Base-by-base conservation (phyloP, 768 basidiomycete species). In the Russula emetica region DNA sequence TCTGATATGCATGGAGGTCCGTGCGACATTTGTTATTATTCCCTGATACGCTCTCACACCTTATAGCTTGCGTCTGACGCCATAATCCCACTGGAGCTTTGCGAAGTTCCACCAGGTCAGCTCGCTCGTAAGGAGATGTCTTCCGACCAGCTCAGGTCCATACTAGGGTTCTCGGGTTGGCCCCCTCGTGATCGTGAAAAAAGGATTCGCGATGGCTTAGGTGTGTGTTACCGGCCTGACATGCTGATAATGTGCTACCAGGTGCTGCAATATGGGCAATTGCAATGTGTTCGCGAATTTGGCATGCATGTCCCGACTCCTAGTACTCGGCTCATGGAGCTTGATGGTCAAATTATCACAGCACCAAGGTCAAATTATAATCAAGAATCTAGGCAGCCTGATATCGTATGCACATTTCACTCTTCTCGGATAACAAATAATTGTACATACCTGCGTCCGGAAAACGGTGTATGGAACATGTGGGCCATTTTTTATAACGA, bases 391-490 rank as follows among this genome's bases (percentile, higher is more conserved):
- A 81, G 74, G 16, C 82, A 85, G 66, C 74, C 76, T 3, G 84
- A 79, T 5, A 82, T 88, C 16, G 87, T 87, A 68, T 67, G 85
- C 74, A 5, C 59, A 40, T 26, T 28, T 34, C 61, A 6, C 34
- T 11, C 50, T 34, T 58, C 11, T 60, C 9, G 24, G 30, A 26
- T 66, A 47, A 28, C 18, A 59, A 34, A 30, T 40, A 16, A 26
- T 1, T 50, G 11, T 20, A 30, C n/a, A 14, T 50, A n/a, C 55
- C 24, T 56, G 86, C 72, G 72, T 32, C 87, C 87, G 0, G 74
- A 72, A 6, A 82, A 89, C 55, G 90, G 90, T 5, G 73, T 82
- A 0, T 92, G 90, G 90, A 92, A 92, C 60, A 88, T 92, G 90
- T 85, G 56, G 53, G 76, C 75, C 14, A 18, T 40, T n/a, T 54